phyloP scores from a whole-genome alignment of 805 yeast genomes.

The Vanderwaltozyma polyspora region DNA sequence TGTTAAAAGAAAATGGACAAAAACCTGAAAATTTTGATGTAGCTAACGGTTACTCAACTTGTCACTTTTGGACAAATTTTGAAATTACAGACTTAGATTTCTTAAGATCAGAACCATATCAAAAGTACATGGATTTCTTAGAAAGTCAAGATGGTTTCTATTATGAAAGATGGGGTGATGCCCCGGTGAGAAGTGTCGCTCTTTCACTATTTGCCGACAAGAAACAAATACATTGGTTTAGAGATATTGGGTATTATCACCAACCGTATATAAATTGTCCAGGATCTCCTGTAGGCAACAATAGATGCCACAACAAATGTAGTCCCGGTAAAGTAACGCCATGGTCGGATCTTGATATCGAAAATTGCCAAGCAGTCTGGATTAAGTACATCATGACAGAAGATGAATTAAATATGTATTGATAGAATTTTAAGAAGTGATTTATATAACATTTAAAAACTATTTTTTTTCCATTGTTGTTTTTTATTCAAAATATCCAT shows the following conservation, averaged over 20 bases:
- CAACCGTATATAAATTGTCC: constrained; percentile 74
- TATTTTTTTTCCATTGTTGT: too few relatives aligned
- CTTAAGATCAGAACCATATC: constrained; percentile 56
- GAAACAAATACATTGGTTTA: constrained; percentile 68
- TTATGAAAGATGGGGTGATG: constrained; percentile 92
- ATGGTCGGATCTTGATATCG: constrained; percentile 42
- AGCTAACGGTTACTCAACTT: constrained; percentile 41
- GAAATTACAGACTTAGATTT: constrained; percentile 82
- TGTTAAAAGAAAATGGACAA: constrained; percentile 48
- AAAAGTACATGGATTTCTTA: constrained; percentile 48
- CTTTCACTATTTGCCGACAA: constrained; percentile 61
- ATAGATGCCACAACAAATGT: constrained; percentile 40
- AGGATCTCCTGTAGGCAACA: constrained; percentile 26
- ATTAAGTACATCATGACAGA: constrained; percentile 34
- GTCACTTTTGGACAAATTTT: constrained; percentile 88
- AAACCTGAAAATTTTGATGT: constrained; percentile 36
- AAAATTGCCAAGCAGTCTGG: constrained; percentile 72
- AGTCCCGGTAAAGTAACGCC: constrained; percentile 42
- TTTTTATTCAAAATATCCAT: too few relatives aligned
- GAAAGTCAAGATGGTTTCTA: constrained; percentile 72
- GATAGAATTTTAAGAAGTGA: too few relatives aligned
- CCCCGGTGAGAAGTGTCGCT: constrained; percentile 78
- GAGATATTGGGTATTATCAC: constrained; percentile 72
- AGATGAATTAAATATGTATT: constrained; percentile 19
- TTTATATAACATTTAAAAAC: too few relatives aligned